A percentile compares a stretch with the other conserved stretches of the same genome.
Evolutionary conservation across 1,139 yeast species (phyloP).

Genomic region (Zygotorulaspora mrakii): DNA sequence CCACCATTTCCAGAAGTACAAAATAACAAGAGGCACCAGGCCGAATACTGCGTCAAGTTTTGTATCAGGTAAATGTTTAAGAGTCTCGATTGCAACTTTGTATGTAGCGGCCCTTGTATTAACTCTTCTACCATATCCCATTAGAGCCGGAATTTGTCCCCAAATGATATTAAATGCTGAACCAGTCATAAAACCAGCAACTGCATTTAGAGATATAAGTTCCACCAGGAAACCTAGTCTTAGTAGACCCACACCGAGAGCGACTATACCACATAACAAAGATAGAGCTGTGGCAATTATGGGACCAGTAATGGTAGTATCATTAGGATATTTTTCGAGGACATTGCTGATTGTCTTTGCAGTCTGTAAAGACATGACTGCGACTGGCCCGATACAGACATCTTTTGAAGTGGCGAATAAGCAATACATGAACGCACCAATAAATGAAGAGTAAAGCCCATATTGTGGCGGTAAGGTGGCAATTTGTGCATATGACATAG

Average conservation of each 20-base stretch:
- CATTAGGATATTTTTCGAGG: slow-evolving; percentile 42
- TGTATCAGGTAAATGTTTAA: slow-evolving; percentile 66
- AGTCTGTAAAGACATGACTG: slow-evolving; percentile 89
- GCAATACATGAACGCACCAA: slow-evolving; percentile 85
- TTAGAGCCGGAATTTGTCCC: slow-evolving; percentile 83
- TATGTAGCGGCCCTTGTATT: slow-evolving; percentile 74
- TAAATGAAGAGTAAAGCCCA: slow-evolving; percentile 87
- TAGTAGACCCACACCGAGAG: slow-evolving; percentile 75
- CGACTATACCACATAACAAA: slow-evolving; percentile 78
- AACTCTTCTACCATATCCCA: slow-evolving; percentile 67
- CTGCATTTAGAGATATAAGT: slow-evolving; percentile 87
- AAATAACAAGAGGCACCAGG: slow-evolving; percentile 61
- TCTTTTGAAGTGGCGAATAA: slow-evolving; percentile 94
- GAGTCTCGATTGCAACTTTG: slow-evolving; percentile 62
- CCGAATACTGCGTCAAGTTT: slow-evolving; percentile 88
- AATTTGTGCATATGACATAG: slow-evolving; percentile 89
- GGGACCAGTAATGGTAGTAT: slow-evolving; percentile 45
- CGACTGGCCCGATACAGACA: slow-evolving; percentile 95
- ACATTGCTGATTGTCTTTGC: slow-evolving; percentile 72
- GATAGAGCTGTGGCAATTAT: slow-evolving; percentile 78
- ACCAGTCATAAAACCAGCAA: slow-evolving; percentile 93
- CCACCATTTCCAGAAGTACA: slow-evolving; percentile 63
- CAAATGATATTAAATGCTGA: slow-evolving; percentile 77
- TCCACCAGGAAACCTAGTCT: slow-evolving; percentile 87
- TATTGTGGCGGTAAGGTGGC: slow-evolving; percentile 80